These are phyloP conservation scores for Clonostachys sp. DNA, from an alignment of 2,329 filamentous ascomycete species.

Conservation along the genomic window DNA sequence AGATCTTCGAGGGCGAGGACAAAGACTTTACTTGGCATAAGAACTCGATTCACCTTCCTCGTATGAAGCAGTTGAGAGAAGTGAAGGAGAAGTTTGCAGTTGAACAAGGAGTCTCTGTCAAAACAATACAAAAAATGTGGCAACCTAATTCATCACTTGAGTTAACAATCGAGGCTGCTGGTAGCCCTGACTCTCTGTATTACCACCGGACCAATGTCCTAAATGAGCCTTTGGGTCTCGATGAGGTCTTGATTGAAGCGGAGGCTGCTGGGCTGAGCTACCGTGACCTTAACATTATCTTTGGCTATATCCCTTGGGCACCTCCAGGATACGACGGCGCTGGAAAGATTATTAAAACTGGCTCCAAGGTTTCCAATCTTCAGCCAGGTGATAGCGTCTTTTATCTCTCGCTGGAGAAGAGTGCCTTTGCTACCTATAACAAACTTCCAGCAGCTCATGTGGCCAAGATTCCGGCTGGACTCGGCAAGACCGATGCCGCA, in stretches of 20 bases:
- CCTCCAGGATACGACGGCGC: conserved; percentile 25
- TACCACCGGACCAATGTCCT: conserved; percentile 1
- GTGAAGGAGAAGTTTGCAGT: conserved; percentile 5
- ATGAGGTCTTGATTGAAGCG: conserved; percentile 5
- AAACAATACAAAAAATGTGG: conserved; percentile 12
- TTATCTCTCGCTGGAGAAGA: conserved; percentile 10
- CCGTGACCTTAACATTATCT: conserved; percentile 25
- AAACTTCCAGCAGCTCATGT: neutral
- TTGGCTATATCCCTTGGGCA: conserved; percentile 23
- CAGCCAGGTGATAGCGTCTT: conserved; percentile 9
- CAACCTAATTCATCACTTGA: conserved; percentile 9
- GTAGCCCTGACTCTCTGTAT: conserved; percentile 14
- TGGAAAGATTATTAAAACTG: conserved; percentile 9
- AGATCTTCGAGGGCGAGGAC: neutral
- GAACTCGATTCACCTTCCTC: conserved; percentile 5
- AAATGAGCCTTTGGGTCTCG: conserved; percentile 1
- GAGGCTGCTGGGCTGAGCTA: conserved; percentile 5
- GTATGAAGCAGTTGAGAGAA: conserved; percentile 1
- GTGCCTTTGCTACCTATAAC: conserved; percentile 14
- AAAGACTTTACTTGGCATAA: conserved; percentile 8
- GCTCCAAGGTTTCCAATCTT: conserved; percentile 7
- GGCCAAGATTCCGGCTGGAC: neutral
- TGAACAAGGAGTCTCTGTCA: conserved; percentile 7
- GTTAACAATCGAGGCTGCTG: conserved; percentile 14
- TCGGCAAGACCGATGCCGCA: conserved; percentile 15